phyloP scores from a whole-genome alignment of 805 yeast species.

The Ogataea nitratoaversa region DNA sequence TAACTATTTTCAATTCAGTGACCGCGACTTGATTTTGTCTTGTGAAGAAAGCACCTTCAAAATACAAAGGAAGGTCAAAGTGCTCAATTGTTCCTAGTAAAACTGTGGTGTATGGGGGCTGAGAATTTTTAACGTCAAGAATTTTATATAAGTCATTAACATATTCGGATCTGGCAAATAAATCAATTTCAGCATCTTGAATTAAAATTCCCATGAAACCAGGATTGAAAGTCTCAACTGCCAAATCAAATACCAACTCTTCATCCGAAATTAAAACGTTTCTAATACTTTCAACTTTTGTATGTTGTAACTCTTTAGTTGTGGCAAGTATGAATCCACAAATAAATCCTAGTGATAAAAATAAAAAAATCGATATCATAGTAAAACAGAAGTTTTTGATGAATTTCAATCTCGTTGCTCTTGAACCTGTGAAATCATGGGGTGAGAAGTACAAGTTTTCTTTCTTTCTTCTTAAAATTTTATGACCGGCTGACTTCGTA shows the following conservation, averaged over 20 bases:
- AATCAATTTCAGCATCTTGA: conserved; percentile 67
- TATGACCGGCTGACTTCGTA: conserved; percentile 8
- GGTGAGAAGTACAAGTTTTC: conserved; percentile 31
- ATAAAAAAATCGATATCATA: conserved; percentile 38
- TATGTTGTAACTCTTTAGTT: conserved; percentile 72
- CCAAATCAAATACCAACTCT: conserved; percentile 76
- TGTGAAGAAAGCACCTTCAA: conserved; percentile 74
- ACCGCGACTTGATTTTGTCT: conserved; percentile 53
- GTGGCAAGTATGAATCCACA: conserved; percentile 84
- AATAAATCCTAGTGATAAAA: conserved; percentile 71
- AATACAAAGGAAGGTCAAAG: conserved; percentile 69
- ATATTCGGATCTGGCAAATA: conserved; percentile 73
- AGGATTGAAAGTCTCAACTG: conserved; percentile 79
- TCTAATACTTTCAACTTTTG: conserved; percentile 55
- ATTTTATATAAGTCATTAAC: conserved; percentile 19
- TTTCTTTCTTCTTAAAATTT: conserved; percentile 18
- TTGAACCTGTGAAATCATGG: conserved; percentile 33
- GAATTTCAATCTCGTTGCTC: conserved; percentile 27
- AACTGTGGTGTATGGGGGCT: conserved; percentile 43
- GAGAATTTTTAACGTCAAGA: neutral
- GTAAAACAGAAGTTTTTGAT: conserved; percentile 38
- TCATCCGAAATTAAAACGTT: conserved; percentile 78
- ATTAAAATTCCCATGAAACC: conserved; percentile 71
- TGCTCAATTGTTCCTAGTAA: conserved; percentile 63
- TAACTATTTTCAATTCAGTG: conserved; percentile 65